Base-by-base conservation (phyloP, 305 asterid genomes). In the Coffea humblotiana region DNA sequence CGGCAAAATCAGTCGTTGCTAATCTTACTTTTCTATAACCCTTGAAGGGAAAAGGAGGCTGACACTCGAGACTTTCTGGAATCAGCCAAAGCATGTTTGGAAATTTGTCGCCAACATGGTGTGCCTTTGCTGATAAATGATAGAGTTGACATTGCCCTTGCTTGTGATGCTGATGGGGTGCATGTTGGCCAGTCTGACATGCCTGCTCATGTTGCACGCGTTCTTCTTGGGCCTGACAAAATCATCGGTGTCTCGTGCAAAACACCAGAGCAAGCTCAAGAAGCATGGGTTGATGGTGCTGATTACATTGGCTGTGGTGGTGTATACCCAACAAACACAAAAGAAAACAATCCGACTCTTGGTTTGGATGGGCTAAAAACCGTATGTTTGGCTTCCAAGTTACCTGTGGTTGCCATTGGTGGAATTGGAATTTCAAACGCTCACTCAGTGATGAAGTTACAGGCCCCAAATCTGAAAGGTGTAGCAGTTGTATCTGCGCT, bases 251-350 rank as follows among this genome's bases (percentile, higher is more conserved):
- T 96, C 21, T 91, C 97, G 0, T 96, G 99, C 91, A 96, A 92
- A 86, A 96, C 99, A 58, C 95, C 93, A 5, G 88, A 87, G 84
- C 97, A 94, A 66, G 97, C 99, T 54, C 89, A 86, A 48, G 81
- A 82, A 81, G 98, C 99, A 66, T 94, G 94, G 93, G 21, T 78
- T 0, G 97, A 88, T 77, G 98, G 99, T 51, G 99, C 99, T 6
- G 97, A 96, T 82, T 96, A 96, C 91, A 90, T 96, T 10, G 99
- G 99, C 48, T 90, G 92, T 77, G 99, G 99, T 0, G 97, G 99
- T 6, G 95, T 96, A 61, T 96, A 75, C 75, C 97, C 99, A 4
- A 96, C 99, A 32, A 94, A 86, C 80, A 96, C 99, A 13, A 94
- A 96, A 79, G 98, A 87, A 71, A 91, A 92, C 85, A 94, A 92